Base-by-base conservation (phyloP, 768 basidiomycete species). In the Tylopilus subfusipes region DNA sequence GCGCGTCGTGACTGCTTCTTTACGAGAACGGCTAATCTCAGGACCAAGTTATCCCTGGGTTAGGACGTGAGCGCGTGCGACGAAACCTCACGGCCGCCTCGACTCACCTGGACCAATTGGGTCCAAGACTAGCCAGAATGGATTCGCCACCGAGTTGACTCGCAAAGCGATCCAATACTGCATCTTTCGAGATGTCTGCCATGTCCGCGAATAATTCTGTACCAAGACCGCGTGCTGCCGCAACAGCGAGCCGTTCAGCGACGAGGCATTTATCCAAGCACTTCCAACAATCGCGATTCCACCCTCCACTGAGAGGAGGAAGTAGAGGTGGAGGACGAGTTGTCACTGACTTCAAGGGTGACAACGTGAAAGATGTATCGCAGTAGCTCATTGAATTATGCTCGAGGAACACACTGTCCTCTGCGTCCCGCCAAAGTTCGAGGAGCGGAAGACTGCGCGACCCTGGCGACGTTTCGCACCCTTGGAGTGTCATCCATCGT, bases 221-320 rank as follows among this genome's bases (percentile, higher is more conserved):
- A n/a, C 40, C 46, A 2, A 64, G 45, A 25, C 68, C 59, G 54
- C 47, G 62, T 36, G 54, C 65, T 59, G 58, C 68, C 3, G 76
- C 82, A 43, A 81, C 59, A 3, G 77, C 76, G 14, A 87, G 68
- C 30, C 87, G 75, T 65, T 86, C 83, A 50, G 88, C 86, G 12
- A 86, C 85, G 57, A 92, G 86, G 62, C 88, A 90, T 22, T 80
- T 81, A 68, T 93, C 91, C 46, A 94, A 75, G 45, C 76, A 64
- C 67, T 87, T 91, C 91, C 91, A 94, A 48, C 92, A 87, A 21
- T 81, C 80, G 63, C 85, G 86, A 4, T 77, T 75, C 91, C 91
- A 94, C 38, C 69, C 72, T 14, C 72, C 58, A 13, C 48, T 42
- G 1, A 14, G 25, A 36, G 62, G 58, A 9, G 59, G 56, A 18